Evolutionary conservation across 768 basidiomycete species (phyloP).

Genomic region (Pleurotus tuoliensis): DNA sequence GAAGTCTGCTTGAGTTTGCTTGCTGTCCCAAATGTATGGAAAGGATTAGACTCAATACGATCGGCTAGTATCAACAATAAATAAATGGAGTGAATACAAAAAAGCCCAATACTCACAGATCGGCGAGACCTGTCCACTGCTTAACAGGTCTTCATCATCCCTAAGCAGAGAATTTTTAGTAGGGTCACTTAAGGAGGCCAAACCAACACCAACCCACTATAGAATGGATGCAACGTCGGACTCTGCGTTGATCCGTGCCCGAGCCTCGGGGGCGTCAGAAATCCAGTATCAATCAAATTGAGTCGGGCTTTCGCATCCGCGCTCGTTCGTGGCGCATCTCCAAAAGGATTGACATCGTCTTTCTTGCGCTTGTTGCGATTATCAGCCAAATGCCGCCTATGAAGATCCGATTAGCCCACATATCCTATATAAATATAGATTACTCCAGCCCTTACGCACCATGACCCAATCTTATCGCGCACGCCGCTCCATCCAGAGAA

Average conservation of each 20-base stretch:
- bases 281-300: neutral
- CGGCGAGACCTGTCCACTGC: constrained; percentile 77
- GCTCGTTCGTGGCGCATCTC: neutral
- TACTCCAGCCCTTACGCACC: neutral
- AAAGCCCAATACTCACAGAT: constrained; percentile 40
- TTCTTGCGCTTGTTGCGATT: neutral
- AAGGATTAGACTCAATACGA: constrained; percentile 16
- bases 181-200: neutral
- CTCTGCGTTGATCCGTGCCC: neutral
- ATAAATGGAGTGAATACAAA: neutral
- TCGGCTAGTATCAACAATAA: constrained; percentile 8
- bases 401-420: neutral
- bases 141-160: constrained; percentile 67
- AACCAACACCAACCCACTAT: neutral
- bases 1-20: neutral
- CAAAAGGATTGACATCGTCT: neutral
- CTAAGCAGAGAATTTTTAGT: neutral
- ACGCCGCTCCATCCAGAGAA: constrained; percentile 5
- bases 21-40: constrained; percentile 10
- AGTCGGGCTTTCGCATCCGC: neutral
- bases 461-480: constrained; percentile 4
- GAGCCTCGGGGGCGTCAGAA: neutral
- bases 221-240: constrained; percentile 5
- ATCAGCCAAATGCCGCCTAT: constrained; percentile 3
- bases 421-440: too few species aligned